Evolutionary conservation across 2,329 filamentous ascomycete genomes (phyloP), one percentile per base, ranked within the genome.

Genomic region (Botryosphaeria dothidea): DNA sequence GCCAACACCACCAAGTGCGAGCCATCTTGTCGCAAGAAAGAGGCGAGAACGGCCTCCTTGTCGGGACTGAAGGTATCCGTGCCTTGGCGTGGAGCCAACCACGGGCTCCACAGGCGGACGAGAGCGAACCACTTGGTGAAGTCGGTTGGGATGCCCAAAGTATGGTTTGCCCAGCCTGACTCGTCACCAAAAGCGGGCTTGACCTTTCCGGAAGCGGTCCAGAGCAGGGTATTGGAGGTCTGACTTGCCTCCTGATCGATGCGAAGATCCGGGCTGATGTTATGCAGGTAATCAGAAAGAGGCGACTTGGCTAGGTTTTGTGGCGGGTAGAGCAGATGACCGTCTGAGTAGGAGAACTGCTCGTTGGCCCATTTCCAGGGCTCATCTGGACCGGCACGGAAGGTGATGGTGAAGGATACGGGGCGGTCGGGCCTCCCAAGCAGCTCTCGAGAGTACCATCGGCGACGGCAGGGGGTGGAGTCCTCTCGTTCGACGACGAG

Each of bases 41-140:
- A 91, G 66, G 89, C 88, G 19, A 96, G 74, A 2, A 97, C 78
- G 1, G 88, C 92, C 71, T 96, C 91, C 70, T 93, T 91, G 67
- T 92, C 90, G 4, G 93, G 81, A 4, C 80, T 79, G 65, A 96
- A 90, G 0, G 79, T 79, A 3, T 81, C 77, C 67, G 85, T 88
- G 13, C 93, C 93, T 74, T 97, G 93, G 43, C 92, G 84, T n/a
- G 94, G 94, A 7, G 90, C 92, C 11, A 97, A 80, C 94, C 94
- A 98, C 1, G 93, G 90, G 36, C 85, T 85, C 87, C 89, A 95
- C 3, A 92, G 82, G 19, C 93, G 87, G 4, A 96, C 88, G 13
- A 97, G 79, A 7, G 92, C 88, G 74, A 97, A 94, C 88, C 92
- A 96, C 70, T 90, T 89, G 72, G 85, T 84, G 58, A 86, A 78